Conservation (phyloP, 2,329 filamentous ascomycete species). For the Microdochium trichocladiopsis region DNA sequence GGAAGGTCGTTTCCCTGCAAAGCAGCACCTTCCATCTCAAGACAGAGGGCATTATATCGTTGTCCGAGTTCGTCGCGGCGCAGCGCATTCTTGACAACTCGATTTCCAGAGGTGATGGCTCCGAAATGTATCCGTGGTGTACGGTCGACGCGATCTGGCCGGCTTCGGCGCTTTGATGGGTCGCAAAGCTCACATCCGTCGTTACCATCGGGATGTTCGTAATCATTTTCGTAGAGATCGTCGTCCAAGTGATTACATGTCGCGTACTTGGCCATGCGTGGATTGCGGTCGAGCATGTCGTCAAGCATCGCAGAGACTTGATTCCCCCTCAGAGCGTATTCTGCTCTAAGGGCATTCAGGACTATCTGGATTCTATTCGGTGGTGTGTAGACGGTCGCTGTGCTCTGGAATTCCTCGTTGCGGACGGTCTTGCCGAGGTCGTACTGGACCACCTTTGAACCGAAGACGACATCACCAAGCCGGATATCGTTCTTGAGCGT, state of each 20-base stretch:
- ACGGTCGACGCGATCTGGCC: neutral
- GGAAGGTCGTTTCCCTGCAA: neutral
- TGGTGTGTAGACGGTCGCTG: neutral
- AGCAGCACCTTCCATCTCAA: constrained; percentile 8
- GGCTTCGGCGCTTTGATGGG: neutral
- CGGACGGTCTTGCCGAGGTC: constrained; percentile 1
- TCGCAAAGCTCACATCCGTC: neutral
- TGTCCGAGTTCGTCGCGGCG: constrained; percentile 5
- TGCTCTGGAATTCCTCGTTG: neutral
- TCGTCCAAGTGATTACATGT: neutral
- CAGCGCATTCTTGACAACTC: constrained; percentile 7
- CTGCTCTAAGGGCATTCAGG: neutral
- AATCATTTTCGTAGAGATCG: neutral
- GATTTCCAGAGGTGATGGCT: constrained; percentile 8
- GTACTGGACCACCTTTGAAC: constrained; percentile 2
- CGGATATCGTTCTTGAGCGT: constrained; percentile 2
- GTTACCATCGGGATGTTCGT: neutral
- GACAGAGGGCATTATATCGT: constrained; percentile 6
- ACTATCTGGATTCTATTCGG: neutral
- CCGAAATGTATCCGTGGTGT: constrained; percentile 7
- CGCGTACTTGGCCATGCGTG: neutral
- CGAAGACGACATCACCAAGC: constrained; percentile 5
- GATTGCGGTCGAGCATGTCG: neutral
- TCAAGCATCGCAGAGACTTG: neutral
- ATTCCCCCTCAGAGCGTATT: neutral